A percentile compares a stretch with the other conserved stretches of the same genome.
These are phyloP conservation scores for Hemisphaericaspora xylanilytica DNA, from an alignment of 1,139 yeast species.

Conservation along the genomic window DNA sequence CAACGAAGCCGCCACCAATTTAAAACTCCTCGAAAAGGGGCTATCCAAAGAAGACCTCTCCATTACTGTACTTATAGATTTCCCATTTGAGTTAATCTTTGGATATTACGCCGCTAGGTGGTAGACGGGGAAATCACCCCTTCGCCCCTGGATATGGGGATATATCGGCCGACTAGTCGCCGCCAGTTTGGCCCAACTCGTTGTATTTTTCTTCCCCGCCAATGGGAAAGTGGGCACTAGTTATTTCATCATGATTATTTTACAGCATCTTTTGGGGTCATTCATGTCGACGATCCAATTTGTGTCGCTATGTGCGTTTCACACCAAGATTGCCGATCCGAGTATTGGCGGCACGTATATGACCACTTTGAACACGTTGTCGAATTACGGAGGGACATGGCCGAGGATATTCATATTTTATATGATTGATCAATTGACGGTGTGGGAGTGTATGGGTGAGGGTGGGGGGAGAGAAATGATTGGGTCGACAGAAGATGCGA, in stretches of 20 bases:
- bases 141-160: slow-evolving; percentile 88
- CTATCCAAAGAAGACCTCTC: slow-evolving; percentile 91
- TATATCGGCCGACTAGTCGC: slow-evolving; percentile 81
- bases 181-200: slow-evolving; percentile 71
- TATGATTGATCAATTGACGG: slow-evolving; percentile 76
- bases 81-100: slow-evolving; percentile 92
- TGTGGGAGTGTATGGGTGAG: slow-evolving; percentile 48
- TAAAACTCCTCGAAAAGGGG: slow-evolving; percentile 90
- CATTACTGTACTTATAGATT: slow-evolving; percentile 86
- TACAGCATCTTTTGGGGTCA: slow-evolving; percentile 81
- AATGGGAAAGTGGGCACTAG: slow-evolving; percentile 42
- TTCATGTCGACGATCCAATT: slow-evolving; percentile 95
- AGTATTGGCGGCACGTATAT: slow-evolving; percentile 95
- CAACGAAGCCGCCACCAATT: slow-evolving; percentile 92
- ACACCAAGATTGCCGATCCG: slow-evolving; percentile 94
- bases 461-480: slow-evolving; percentile 17
- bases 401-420: slow-evolving; percentile 77
- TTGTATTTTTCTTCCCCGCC: slow-evolving; percentile 71
- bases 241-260: slow-evolving; percentile 68
- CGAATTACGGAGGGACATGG: slow-evolving; percentile 98
- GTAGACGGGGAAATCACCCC: slow-evolving; percentile 73
- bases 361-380: slow-evolving; percentile 90
- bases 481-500: slow-evolving; percentile 27
- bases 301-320: slow-evolving; percentile 92
- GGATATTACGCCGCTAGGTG: slow-evolving; percentile 96